Evolutionary conservation across 2,329 filamentous ascomycete genomes (phyloP).

Genomic region (Aureobasidium sp.): DNA sequence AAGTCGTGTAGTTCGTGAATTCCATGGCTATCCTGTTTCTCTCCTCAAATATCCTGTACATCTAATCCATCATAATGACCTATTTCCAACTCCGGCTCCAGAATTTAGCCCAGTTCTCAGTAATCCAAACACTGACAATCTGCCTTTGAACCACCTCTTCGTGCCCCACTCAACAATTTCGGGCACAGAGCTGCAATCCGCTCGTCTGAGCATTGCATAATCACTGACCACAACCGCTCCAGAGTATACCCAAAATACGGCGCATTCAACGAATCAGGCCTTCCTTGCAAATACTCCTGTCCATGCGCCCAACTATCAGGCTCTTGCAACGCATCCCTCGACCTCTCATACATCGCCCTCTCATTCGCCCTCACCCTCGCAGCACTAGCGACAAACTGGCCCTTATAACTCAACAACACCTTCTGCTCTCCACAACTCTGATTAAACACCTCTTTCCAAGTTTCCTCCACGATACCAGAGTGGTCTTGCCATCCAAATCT

Average conservation of each 20-base stretch:
- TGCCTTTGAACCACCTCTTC: neutral
- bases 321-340: neutral
- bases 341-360: neutral
- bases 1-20: neutral
- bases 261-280: neutral
- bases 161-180: neutral
- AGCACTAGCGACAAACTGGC: slow-evolving; percentile 40
- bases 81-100: neutral
- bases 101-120: neutral
- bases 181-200: neutral
- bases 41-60: neutral
- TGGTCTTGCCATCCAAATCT: slow-evolving; percentile 32
- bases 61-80: neutral
- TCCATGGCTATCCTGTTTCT: neutral
- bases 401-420: slow-evolving; percentile 36
- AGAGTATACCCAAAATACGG: neutral
- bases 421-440: slow-evolving; percentile 3
- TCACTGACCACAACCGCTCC: neutral
- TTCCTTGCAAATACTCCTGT: neutral
- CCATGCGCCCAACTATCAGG: neutral
- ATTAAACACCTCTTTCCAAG: slow-evolving; percentile 16
- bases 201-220: neutral
- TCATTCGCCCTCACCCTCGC: slow-evolving; percentile 25
- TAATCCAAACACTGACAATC: neutral
- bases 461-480: slow-evolving; percentile 17